A percentile compares a stretch with the other conserved stretches of the same genome.
These are phyloP conservation scores for Angomonas desouzai DNA, from an alignment of 208 protist genomes.

Conservation along the genomic window DNA sequence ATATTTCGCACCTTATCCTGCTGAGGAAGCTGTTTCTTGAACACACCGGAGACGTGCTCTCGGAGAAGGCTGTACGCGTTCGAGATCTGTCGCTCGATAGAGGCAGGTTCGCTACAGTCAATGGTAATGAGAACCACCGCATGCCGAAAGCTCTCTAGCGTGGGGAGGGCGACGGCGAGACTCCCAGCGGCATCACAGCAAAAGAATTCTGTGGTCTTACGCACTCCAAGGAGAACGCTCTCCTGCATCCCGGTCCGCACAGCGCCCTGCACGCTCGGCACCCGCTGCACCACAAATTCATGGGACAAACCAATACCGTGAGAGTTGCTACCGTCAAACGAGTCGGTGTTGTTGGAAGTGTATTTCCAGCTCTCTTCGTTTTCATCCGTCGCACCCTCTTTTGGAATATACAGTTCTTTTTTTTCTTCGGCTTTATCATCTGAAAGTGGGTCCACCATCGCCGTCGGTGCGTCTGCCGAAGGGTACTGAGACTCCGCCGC, in stretches of 20 bases:
- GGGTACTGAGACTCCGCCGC: slow-evolving; percentile 55
- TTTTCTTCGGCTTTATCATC: slow-evolving; percentile 1
- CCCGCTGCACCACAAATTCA: slow-evolving; percentile 62
- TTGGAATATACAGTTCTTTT: slow-evolving; percentile 13
- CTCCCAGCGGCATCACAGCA: slow-evolving; percentile 79
- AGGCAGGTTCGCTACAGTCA: slow-evolving; percentile 52
- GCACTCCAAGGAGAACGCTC: background rate
- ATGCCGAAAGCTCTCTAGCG: slow-evolving; percentile 49
- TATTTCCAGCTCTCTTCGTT: slow-evolving; percentile 1
- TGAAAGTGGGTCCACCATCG: slow-evolving; percentile 12
- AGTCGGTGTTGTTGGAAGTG: slow-evolving; percentile 6
- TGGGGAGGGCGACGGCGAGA: slow-evolving; percentile 68
- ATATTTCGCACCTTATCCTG: slow-evolving; percentile 73
- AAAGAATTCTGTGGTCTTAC: slow-evolving; percentile 68
- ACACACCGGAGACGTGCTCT: slow-evolving; percentile 39
- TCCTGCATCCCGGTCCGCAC: background rate
- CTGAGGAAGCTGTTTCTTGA: slow-evolving; percentile 50
- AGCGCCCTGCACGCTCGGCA: slow-evolving; percentile 17
- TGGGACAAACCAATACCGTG: slow-evolving; percentile 64
- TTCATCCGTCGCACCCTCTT: slow-evolving; percentile 8
- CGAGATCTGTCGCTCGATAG: slow-evolving; percentile 51
- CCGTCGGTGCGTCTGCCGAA: slow-evolving; percentile 6
- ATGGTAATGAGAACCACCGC: slow-evolving; percentile 70
- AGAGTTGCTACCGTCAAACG: slow-evolving; percentile 21
- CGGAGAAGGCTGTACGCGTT: slow-evolving; percentile 44